Base-by-base conservation (phyloP, 495 filamentous ascomycete species). In the Lasiosphaeria hispida region DNA sequence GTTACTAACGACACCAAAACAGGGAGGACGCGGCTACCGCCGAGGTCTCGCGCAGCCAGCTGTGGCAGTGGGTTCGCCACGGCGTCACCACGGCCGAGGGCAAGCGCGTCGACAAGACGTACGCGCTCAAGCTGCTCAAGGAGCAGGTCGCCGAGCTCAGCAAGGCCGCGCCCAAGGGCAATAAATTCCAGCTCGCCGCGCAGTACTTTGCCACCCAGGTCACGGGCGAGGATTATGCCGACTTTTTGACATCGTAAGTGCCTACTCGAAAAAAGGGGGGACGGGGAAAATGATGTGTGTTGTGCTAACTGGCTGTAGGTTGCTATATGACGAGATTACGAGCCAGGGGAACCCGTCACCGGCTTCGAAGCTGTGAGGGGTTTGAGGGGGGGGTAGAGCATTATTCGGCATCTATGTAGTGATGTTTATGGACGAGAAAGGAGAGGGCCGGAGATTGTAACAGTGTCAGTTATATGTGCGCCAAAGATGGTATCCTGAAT, bases 251-350 rank as follows among this genome's bases (percentile, higher is more conserved):
- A 6, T 82, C 83, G 82, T 86, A 68, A 78, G 83, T 81, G 15
- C 36, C 41, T 13, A 10, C 14, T 36, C 17, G 14, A 36, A 19
- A 10, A n/a, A n/a, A n/a, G n/a, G n/a, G n/a, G n/a, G n/a, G n/a
- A n/a, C n/a, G n/a, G n/a, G n/a, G n/a, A n/a, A n/a, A n/a, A n/a
- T 44, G 47, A 44, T 7, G 14, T 19, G 1, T 9, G 18, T 14
- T 49, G 14, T 53, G 45, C 47, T 39, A 8, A 39, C 44, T 18
- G 10, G 5, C 0, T 53, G 45, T 49, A 92, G 86, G 45, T 72
- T 98, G 68, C 77, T 98, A 44, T 98, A 98, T 68, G 91, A 97
- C 52, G 94, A 97, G 83, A 97, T 98, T 67, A 96, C 91, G 10
- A 86, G 85, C 44, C 82, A 91, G 42, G 91, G 91, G 7, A 74